Evolutionary conservation across 2,329 filamentous ascomycete genomes (phyloP), one percentile per base, ranked within the genome.

Genomic region (Sporothrix schenckii): DNA sequence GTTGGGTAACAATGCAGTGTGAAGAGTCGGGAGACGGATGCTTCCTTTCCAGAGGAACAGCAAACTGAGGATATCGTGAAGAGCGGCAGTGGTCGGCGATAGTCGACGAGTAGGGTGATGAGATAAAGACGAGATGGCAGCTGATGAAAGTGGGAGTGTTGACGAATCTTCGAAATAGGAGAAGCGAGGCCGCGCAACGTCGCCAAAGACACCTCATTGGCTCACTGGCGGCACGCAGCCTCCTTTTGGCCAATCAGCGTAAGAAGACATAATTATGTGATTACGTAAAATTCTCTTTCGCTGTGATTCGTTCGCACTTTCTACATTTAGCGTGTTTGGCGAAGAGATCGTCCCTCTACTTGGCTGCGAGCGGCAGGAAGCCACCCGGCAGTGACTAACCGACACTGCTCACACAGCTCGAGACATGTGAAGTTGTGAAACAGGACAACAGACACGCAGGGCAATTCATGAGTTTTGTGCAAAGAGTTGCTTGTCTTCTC

Each of bases 231-330:
- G 24, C 13, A 24, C 61, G 61, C 61, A 34, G 44, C 47, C 63
- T 66, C 39, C 47, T 53, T 52, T 27, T 16, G 19, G 24, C 19
- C 30, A 41, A 13, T 52, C 39, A 19, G 47, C 47, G 63, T 47
- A 66, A 16, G 63, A 66, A 53, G 63, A 66, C 47, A 66, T 66
- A 66, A 66, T 53, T 34, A 21, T 11, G 27, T n/a, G 63, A 14
- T 66, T 66, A 66, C 16, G 47, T 66, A 66, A 66, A 30, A 4
- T 16, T 13, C 16, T 3, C 1, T 1, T 21, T 13, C 53, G 34
- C 39, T 60, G 54, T 41, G 19, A 21, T 21, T 39, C 19, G n/a
- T 56, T 30, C 53, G 24, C 19, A 16, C 53, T 27, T 56, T 56
- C 19, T 5, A 21, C n/a, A 14, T 61, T 61, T 60, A 60, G 56